These are phyloP conservation scores for Onygena corvina DNA, from an alignment of 2,329 filamentous ascomycete species.

Conservation along the genomic window DNA sequence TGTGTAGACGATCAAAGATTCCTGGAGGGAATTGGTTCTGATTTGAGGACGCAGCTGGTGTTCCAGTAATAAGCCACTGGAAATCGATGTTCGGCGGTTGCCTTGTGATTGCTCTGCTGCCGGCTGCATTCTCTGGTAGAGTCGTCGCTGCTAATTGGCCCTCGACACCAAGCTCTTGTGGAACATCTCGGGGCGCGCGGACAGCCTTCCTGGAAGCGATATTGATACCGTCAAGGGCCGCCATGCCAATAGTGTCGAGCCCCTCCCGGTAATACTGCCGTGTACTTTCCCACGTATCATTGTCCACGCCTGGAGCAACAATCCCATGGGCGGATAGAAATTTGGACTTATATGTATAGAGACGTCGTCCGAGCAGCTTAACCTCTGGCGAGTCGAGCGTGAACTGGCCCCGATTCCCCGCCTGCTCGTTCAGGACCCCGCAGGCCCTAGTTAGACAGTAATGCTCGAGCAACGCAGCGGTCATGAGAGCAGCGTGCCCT, in stretches of 20 bases:
- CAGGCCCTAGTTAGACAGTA: constrained; percentile 35
- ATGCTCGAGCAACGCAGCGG: constrained; percentile 35
- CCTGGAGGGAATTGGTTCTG: constrained; percentile 9
- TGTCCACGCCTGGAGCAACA: constrained; percentile 29
- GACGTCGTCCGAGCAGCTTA: constrained; percentile 30
- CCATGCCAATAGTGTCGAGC: constrained; percentile 31
- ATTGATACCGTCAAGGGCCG: constrained; percentile 26
- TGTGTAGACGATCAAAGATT: constrained; percentile 14
- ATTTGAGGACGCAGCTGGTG: constrained; percentile 3
- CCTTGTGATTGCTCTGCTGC: neutral
- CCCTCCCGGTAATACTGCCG: constrained; percentile 35
- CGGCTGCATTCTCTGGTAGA: neutral
- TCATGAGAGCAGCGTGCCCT: constrained; percentile 32
- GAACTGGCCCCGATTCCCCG: constrained; percentile 25
- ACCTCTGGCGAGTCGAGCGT: constrained; percentile 34
- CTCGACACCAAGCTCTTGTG: neutral
- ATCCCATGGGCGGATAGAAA: constrained; percentile 33
- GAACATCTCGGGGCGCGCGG: neutral
- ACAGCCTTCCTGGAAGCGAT: neutral
- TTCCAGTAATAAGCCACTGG: constrained; percentile 14
- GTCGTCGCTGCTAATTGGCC: neutral
- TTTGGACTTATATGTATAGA: constrained; percentile 34
- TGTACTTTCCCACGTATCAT: constrained; percentile 26
- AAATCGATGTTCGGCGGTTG: neutral
- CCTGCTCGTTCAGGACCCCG: constrained; percentile 33